Conservation (phyloP, 345 rosid species). For the Dimocarpus longan region DNA sequence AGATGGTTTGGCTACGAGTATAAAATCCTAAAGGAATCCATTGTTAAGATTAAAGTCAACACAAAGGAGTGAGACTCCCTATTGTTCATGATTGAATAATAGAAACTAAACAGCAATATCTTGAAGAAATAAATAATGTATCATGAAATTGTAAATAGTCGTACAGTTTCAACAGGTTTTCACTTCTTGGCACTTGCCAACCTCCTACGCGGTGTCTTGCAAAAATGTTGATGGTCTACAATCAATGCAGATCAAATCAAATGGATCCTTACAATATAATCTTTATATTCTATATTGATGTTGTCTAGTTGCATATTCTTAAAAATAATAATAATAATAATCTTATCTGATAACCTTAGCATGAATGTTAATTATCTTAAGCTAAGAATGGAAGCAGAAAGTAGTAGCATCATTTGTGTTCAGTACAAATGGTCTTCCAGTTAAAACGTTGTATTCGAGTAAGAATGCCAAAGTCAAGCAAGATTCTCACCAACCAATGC, state of each 20-base stretch:
- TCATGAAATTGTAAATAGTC: slow-evolving; percentile 20
- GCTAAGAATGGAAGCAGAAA: background rate
- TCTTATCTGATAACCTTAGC: too few relatives aligned
- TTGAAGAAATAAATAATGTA: slow-evolving; percentile 4
- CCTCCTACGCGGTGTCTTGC: slow-evolving; percentile 61
- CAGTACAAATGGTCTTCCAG: too few relatives aligned
- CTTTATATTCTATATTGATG: background rate
- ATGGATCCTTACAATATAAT: background rate
- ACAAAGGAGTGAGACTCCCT: too few relatives aligned
- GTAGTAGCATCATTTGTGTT: background rate
- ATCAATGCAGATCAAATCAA: slow-evolving; percentile 4
- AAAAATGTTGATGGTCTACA: slow-evolving; percentile 78
- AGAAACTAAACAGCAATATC: background rate
- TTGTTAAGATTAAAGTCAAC: too few relatives aligned
- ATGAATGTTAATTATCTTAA: too few relatives aligned
- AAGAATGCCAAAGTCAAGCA: too few relatives aligned
- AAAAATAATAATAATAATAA: too few relatives aligned
- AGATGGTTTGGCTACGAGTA: too few relatives aligned
- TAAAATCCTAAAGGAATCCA: too few relatives aligned
- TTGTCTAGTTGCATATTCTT: background rate
- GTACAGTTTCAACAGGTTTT: slow-evolving; percentile 61
- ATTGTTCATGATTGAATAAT: too few relatives aligned
- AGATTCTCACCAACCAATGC: too few relatives aligned
- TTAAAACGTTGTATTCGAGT: too few relatives aligned
- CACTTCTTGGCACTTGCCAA: slow-evolving; percentile 73